phyloP scores from a whole-genome alignment of 441 rosid species.

The Brassica hybrid region DNA sequence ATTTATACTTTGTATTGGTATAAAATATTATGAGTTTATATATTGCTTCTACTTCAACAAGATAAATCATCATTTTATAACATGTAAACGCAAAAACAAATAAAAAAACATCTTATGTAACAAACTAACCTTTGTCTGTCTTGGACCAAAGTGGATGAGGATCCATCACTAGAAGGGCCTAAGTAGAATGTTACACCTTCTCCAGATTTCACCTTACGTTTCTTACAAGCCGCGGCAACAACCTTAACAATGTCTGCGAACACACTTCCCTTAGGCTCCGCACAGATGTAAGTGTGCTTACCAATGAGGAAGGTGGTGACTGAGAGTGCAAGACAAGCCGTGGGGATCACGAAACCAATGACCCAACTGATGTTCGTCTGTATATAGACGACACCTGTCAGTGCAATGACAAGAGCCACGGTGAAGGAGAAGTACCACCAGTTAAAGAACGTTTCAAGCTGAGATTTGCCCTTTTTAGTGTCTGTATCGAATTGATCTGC shows the following conservation, averaged over 20 bases:
- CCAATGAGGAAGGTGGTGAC: constrained; percentile 48
- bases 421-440: constrained; percentile 70
- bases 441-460: constrained; percentile 54
- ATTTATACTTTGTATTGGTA: not conserved
- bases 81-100: not conserved
- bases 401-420: constrained; percentile 48
- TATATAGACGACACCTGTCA: constrained; percentile 53
- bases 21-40: not conserved
- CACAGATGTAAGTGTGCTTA: constrained; percentile 39
- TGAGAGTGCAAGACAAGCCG: constrained; percentile 49
- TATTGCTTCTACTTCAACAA: not conserved
- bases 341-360: constrained; percentile 56
- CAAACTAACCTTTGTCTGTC: constrained; percentile 23
- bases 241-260: constrained; percentile 51
- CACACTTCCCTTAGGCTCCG: constrained; percentile 51
- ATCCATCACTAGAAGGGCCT: constrained; percentile 36
- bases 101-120: not conserved
- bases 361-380: constrained; percentile 57
- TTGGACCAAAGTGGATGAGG: constrained; percentile 35
- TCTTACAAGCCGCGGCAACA: constrained; percentile 45
- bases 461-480: constrained; percentile 46
- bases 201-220: constrained; percentile 29
- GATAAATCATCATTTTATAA: not conserved
- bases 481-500: constrained; percentile 56
- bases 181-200: constrained; percentile 31